Evolutionary conservation across 1,139 yeast species (phyloP).

Genomic region (Nakaseomyces glabratus): DNA sequence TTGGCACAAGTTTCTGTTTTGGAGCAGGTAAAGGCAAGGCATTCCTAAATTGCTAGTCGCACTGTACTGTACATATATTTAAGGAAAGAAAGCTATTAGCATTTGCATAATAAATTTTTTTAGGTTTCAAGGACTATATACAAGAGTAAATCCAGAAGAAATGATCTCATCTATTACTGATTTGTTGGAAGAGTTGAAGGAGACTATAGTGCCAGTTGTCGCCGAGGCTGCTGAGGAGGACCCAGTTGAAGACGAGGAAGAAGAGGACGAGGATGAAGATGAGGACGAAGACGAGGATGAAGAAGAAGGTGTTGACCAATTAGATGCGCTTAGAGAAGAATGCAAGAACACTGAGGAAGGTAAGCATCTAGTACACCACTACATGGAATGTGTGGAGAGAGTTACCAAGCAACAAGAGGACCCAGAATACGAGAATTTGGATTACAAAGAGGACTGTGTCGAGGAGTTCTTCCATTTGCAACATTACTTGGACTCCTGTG

Average conservation of each 20-base stretch:
- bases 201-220: slow-evolving; percentile 66
- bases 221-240: slow-evolving; percentile 61
- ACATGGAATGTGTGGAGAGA: slow-evolving; percentile 90
- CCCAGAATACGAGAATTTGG: slow-evolving; percentile 66
- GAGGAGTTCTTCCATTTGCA: slow-evolving; percentile 97
- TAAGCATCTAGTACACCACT: slow-evolving; percentile 74
- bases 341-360: slow-evolving; percentile 63
- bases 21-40: too few species aligned
- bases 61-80: too few species aligned
- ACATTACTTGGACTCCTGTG: slow-evolving; percentile 88
- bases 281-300: slow-evolving; percentile 75
- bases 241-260: slow-evolving; percentile 35
- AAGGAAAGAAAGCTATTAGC: too few species aligned
- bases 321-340: slow-evolving; percentile 57
- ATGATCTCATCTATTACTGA: slow-evolving; percentile 52
- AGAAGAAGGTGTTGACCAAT: slow-evolving; percentile 62
- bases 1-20: too few species aligned
- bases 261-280: slow-evolving; percentile 60
- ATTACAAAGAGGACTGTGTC: slow-evolving; percentile 92
- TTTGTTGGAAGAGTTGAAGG: slow-evolving; percentile 63
- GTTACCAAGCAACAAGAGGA: slow-evolving; percentile 82
- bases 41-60: too few species aligned
- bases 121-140: too few species aligned
- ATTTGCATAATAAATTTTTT: too few species aligned
- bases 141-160: slow-evolving; percentile 4